A percentile compares a stretch with the other conserved stretches of the same genome.
Evolutionary conservation across 495 filamentous ascomycete species (phyloP).

Genomic region (Penicillium salamii): DNA sequence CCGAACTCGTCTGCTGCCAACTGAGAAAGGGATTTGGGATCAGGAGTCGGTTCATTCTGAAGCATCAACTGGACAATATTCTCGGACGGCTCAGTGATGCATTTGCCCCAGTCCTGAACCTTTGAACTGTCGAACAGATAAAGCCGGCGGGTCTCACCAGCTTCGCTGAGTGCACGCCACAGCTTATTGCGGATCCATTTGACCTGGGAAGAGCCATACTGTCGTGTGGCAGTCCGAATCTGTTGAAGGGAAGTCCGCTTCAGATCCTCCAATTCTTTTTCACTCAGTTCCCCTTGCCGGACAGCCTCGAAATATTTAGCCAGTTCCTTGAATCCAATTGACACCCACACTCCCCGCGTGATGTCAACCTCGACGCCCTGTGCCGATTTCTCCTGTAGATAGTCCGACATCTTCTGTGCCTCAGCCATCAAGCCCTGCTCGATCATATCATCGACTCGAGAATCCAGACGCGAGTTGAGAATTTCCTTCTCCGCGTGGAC

Average conservation of each 20-base stretch:
- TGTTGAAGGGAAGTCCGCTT: slow-evolving; percentile 47
- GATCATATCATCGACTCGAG: slow-evolving; percentile 81
- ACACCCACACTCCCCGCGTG: slow-evolving; percentile 86
- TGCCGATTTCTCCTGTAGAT: slow-evolving; percentile 42
- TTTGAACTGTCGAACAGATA: slow-evolving; percentile 77
- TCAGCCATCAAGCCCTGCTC: slow-evolving; percentile 67
- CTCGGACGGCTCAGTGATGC: slow-evolving; percentile 63
- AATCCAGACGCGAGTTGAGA: slow-evolving; percentile 67
- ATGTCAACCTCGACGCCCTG: slow-evolving; percentile 59
- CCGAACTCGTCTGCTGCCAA: slow-evolving; percentile 54
- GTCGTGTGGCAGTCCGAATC: slow-evolving; percentile 76
- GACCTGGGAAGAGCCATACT: slow-evolving; percentile 80
- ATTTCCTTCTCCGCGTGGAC: slow-evolving; percentile 67
- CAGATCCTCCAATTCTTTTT: slow-evolving; percentile 42
- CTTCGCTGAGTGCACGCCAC: slow-evolving; percentile 57
- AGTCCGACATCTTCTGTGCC: slow-evolving; percentile 59
- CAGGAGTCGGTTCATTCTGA: slow-evolving; percentile 49
- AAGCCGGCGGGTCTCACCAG: slow-evolving; percentile 49
- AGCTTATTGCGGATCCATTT: slow-evolving; percentile 86
- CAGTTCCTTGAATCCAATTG: slow-evolving; percentile 94
- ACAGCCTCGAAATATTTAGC: slow-evolving; percentile 62
- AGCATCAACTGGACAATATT: slow-evolving; percentile 62
- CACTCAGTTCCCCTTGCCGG: slow-evolving; percentile 25
- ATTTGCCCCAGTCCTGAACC: slow-evolving; percentile 49
- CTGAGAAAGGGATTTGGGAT: slow-evolving; percentile 59